phyloP scores from a whole-genome alignment of 2,329 filamentous ascomycete species.

The Balansia obtecta region DNA sequence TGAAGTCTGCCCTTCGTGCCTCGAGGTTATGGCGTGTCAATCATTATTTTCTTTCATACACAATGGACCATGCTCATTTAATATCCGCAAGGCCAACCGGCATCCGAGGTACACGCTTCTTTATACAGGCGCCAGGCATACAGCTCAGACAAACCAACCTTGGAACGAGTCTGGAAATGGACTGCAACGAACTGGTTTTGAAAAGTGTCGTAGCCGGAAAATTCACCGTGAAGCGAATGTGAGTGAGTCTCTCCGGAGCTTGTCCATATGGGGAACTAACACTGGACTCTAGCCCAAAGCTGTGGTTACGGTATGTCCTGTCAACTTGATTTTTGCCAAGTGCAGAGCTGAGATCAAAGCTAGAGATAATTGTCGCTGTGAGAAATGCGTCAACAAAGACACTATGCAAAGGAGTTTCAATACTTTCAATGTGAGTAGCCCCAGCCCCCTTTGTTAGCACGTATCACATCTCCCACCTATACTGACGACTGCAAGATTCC shows the following conservation, averaged over 20 bases:
- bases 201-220: slow-evolving; percentile 1
- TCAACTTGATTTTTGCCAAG: not conserved
- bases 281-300: slow-evolving; percentile 6
- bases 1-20: not conserved
- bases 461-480: not conserved
- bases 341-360: not conserved
- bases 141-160: slow-evolving; percentile 4
- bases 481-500: slow-evolving; percentile 16
- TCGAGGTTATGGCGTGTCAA: slow-evolving; percentile 1
- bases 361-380: slow-evolving; percentile 32
- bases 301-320: slow-evolving; percentile 13
- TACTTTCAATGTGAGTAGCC: slow-evolving; percentile 23
- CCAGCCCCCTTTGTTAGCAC: not conserved
- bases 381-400: slow-evolving; percentile 26
- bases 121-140: not conserved
- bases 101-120: slow-evolving; percentile 4
- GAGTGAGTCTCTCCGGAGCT: slow-evolving; percentile 2
- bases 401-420: slow-evolving; percentile 30
- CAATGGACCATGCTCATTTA: not conserved
- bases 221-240: slow-evolving; percentile 4
- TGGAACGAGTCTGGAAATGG: slow-evolving; percentile 7
- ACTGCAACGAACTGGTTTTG: slow-evolving; percentile 6
- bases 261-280: not conserved
- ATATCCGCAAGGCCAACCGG: not conserved
- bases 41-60: not conserved